These are phyloP conservation scores for Cicer cuneatum DNA, from an alignment of 306 rosid species.

Conservation along the genomic window DNA sequence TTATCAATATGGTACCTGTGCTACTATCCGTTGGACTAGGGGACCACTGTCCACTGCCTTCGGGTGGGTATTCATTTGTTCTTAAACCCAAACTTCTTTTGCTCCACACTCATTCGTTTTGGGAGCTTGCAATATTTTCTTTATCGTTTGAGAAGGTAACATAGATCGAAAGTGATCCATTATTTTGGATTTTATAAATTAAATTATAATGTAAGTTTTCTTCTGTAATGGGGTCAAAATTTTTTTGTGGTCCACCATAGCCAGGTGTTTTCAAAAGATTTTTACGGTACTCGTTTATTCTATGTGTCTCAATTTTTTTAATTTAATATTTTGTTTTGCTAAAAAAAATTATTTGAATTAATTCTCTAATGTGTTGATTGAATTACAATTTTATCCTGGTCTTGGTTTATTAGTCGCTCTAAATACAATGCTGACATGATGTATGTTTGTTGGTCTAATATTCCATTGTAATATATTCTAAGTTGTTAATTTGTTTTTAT, in stretches of 20 bases:
- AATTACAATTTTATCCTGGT: too few relatives aligned
- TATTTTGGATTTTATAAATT: not conserved
- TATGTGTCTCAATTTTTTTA: too few relatives aligned
- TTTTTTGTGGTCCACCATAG: not conserved
- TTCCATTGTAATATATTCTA: too few relatives aligned
- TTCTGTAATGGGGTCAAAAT: not conserved
- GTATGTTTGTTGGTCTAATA: too few relatives aligned
- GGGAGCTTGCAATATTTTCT: not conserved
- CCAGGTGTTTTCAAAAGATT: too few relatives aligned
- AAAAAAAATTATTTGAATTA: too few relatives aligned
- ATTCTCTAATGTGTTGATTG: too few relatives aligned
- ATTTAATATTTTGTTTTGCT: too few relatives aligned
- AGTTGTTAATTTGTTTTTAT: too few relatives aligned
- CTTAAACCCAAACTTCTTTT: not conserved
- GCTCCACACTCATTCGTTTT: not conserved
- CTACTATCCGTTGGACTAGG: constrained; percentile 8
- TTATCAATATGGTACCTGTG: not conserved
- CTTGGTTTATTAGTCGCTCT: too few relatives aligned
- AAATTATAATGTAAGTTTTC: not conserved
- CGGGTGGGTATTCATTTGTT: constrained; percentile 12
- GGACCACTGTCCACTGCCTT: constrained; percentile 12
- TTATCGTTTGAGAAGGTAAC: not conserved
- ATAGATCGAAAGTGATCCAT: not conserved
- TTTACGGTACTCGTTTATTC: too few relatives aligned
- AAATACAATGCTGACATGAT: too few relatives aligned